These are phyloP conservation scores for Aureobasidium lini DNA, from an alignment of 2,329 filamentous ascomycete species.

Conservation along the genomic window DNA sequence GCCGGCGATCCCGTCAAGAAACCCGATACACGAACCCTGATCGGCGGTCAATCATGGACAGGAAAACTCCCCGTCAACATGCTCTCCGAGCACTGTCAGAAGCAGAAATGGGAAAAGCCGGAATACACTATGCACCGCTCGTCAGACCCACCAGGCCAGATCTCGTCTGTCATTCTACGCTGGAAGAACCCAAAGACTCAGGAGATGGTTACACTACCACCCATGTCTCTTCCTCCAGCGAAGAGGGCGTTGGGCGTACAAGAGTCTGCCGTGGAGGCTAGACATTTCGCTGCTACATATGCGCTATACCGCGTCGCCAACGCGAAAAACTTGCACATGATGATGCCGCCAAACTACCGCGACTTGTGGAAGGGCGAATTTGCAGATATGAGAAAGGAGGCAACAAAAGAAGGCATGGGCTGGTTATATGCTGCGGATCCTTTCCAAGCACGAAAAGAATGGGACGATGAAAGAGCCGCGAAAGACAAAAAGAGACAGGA, in stretches of 20 bases:
- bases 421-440: constrained; percentile 97
- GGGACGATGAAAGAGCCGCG: constrained; percentile 67
- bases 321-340: constrained; percentile 93
- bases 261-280: constrained; percentile 78
- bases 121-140: constrained; percentile 65
- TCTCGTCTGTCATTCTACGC: constrained; percentile 73
- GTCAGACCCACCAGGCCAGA: constrained; percentile 29
- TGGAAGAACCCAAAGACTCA: constrained; percentile 72
- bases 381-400: constrained; percentile 69
- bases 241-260: constrained; percentile 64
- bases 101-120: constrained; percentile 89
- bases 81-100: constrained; percentile 89
- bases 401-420: constrained; percentile 65
- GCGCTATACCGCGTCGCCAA: constrained; percentile 85
- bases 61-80: constrained; percentile 93
- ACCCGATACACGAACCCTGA: constrained; percentile 63
- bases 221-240: constrained; percentile 70
- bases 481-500: constrained; percentile 76
- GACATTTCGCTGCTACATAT: constrained; percentile 89
- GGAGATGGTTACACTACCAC: constrained; percentile 65
- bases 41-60: constrained; percentile 93
- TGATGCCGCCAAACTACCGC: constrained; percentile 83
- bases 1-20: constrained; percentile 44
- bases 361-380: constrained; percentile 88
- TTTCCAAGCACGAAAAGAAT: constrained; percentile 71